These are phyloP conservation scores for Microcos paniculata DNA, from an alignment of 345 rosid genomes.

Conservation along the genomic window DNA sequence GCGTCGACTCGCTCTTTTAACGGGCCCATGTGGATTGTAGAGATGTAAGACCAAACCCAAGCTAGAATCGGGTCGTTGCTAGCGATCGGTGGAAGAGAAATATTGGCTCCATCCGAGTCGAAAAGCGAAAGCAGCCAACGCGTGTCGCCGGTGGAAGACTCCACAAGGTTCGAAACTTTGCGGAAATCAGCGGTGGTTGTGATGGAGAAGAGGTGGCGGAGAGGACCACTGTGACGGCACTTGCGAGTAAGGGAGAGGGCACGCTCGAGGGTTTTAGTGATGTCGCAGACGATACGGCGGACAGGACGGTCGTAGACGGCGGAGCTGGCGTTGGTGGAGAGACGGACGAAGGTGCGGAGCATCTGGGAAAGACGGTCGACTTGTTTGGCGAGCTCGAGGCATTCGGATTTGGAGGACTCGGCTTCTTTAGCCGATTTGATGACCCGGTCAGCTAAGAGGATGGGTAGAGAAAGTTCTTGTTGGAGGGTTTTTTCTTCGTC, in stretches of 20 bases:
- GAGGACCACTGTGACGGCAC: constrained; percentile 50
- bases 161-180: constrained; percentile 44
- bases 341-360: constrained; percentile 58
- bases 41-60: constrained; percentile 62
- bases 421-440: constrained; percentile 40
- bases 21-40: constrained; percentile 52
- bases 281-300: constrained; percentile 51
- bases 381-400: constrained; percentile 44
- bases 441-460: constrained; percentile 45
- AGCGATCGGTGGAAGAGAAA: constrained; percentile 62
- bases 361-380: constrained; percentile 46
- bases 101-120: constrained; percentile 39
- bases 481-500: constrained; percentile 33
- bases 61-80: constrained; percentile 69
- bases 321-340: constrained; percentile 34
- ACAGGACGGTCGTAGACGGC: constrained; percentile 57
- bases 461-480: constrained; percentile 36
- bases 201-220: constrained; percentile 62
- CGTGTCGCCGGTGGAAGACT: constrained; percentile 60
- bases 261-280: constrained; percentile 57
- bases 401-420: constrained; percentile 43
- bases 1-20: constrained; percentile 46
- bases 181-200: constrained; percentile 53
- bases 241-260: constrained; percentile 52
- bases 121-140: constrained; percentile 52